phyloP scores from a whole-genome alignment of 164 flowering plant species.

The Umbellularia californica region DNA sequence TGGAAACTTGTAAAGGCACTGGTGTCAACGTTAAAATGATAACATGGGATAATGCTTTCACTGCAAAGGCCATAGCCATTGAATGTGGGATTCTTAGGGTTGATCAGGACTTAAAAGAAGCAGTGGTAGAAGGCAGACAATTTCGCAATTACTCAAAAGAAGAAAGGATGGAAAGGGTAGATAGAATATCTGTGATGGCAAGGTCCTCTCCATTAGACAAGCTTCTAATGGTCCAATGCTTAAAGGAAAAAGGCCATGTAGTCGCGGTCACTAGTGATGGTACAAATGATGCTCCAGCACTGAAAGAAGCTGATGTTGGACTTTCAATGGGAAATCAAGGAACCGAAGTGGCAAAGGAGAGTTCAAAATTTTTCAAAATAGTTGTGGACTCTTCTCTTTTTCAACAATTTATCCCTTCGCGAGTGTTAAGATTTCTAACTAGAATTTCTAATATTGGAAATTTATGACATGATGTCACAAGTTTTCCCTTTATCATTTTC shows the following conservation, averaged over 20 bases:
- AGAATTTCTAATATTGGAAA: too few relatives aligned
- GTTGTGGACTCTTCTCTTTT: too few relatives aligned
- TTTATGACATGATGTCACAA: too few relatives aligned
- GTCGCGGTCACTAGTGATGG: conserved; percentile 72
- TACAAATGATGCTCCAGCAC: conserved; percentile 59
- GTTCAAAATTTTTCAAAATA: too few relatives aligned
- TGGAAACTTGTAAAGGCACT: conserved; percentile 41
- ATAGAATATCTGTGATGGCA: conserved; percentile 57
- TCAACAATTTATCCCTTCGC: too few relatives aligned
- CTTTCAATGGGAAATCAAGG: conserved; percentile 68
- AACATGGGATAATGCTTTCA: conserved; percentile 58
- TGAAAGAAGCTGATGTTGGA: conserved; percentile 57
- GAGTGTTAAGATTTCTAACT: too few relatives aligned
- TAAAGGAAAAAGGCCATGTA: conserved; percentile 57
- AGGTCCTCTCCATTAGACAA: conserved; percentile 67
- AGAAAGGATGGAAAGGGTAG: conserved; percentile 42
- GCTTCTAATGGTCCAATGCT: conserved; percentile 54
- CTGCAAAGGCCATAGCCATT: conserved; percentile 56
- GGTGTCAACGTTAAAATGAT: conserved; percentile 61
- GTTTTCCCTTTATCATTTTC: too few relatives aligned
- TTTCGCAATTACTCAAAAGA: conserved; percentile 39
- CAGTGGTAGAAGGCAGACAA: conserved; percentile 46
- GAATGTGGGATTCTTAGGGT: conserved; percentile 52
- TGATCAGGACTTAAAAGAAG: conserved; percentile 16
- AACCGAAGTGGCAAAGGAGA: conserved; percentile 66